Base-by-base conservation (phyloP, 75 land plant species). In the Gnetum montanum region DNA sequence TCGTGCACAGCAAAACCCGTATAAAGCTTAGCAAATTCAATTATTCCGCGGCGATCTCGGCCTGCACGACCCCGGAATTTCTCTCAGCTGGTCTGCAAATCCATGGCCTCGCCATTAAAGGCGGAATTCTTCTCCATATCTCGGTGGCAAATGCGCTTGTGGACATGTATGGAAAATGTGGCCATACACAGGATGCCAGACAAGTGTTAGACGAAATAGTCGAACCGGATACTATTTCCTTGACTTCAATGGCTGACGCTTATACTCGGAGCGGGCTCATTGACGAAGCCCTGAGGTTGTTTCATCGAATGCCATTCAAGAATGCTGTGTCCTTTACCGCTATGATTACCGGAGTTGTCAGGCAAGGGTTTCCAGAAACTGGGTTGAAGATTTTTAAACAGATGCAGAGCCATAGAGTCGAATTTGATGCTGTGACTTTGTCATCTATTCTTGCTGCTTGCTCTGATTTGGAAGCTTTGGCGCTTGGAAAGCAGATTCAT, bases 121-220 rank as follows among this genome's bases (percentile, higher is more conserved):
- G 43, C 16, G 43, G 43, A 1, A 15, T 41, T 41, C 8, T 15
- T 15, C 16, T 18, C 16, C 43, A 68, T 37, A 22, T 41, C 7
- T 31, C 31, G 4, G 31, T 68, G 31, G 36, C 56, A 12, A 68
- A 51, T 40, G 34, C 70, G 3, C 70, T 68, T 29, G 34, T 68
- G 45, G 73, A 82, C 48, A 85, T 80, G 82, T 85, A 85, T 43
- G 41, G 57, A n/a, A 85, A 78, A 51, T 77, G 73, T 4, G 72
- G 76, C 3, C 41, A 57, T 23, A 20, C 82, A 4, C 49, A 54
- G n/a, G 26, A 8, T 50, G 82, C 82, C 2, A 19, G 18, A 4
- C 22, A 34, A 23, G 63, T 77, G 45, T 85, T 82, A 46, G 63
- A 62, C 18, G 61, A 23, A 31, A 36, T 68, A 43, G 10, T n/a